Base-by-base conservation (phyloP, 176 grass and related monocot species). In the Cenchrus purpureus region DNA sequence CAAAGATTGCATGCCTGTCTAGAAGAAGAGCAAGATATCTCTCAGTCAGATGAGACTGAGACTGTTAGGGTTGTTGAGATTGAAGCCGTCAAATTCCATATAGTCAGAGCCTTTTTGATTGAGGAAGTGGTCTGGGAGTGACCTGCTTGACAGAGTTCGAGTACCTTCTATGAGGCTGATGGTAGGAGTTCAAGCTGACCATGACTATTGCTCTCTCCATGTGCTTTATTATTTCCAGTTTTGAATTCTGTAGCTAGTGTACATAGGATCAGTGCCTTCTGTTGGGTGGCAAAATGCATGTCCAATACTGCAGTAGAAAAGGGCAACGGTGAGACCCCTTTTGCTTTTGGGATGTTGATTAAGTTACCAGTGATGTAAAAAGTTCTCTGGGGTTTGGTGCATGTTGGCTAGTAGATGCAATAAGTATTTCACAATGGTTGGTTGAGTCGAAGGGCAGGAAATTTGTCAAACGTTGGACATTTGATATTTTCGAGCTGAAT, bases 21-120 rank as follows among this genome's bases (percentile, higher is more conserved):
- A 54, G 2, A 44, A 63, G 45, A 65, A 46, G 16, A 68, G 32
- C 25, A 71, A 76, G 44, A 40, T 53, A 10, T 45, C 61, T 58
- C 15, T 58, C 15, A 12, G n/a, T 66, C 51, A 62, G 67, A 17
- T 57, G 55, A 71, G 71, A 40, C 37, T 40, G 37, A 40, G 45
- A 40, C 37, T 1, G 25, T 28, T 80, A 66, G 65, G 43, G 63
- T 55, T 50, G 68, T 81, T 87, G 74, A 83, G 60, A 32, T 54
- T 84, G 82, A 86, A 87, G 76, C 63, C 29, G 84, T 79, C 80
- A 74, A 80, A 51, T 75, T 82, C 25, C 69, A 34, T 82, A 51
- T 51, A 74, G 74, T 80, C 44, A 45, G 79, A 77, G 72, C 31
- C 65, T 89, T 89, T 73, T 86, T 71, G 44, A 44, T 86, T 65